Base-by-base conservation (phyloP, 2,329 filamentous ascomycete genomes). In the Lasiodiplodia sp. region DNA sequence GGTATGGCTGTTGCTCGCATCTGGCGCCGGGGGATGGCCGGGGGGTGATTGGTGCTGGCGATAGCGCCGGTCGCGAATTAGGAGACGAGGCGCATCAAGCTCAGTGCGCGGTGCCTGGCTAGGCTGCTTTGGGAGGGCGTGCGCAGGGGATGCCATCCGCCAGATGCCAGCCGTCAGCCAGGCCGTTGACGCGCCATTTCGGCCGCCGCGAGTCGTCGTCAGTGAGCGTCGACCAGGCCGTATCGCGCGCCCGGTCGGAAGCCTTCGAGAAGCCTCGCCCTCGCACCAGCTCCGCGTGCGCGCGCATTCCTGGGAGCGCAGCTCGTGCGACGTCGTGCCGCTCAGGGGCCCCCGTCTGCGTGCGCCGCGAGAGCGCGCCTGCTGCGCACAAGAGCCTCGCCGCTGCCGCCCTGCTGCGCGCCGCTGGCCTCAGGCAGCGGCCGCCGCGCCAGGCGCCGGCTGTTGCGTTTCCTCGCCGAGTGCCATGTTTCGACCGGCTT, bases 241-340 rank as follows among this genome's bases (percentile, higher is more conserved):
- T 37, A 40, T 16, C 57, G 57, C 57, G 57, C 57, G 18, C 56
- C 21, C n/a, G 21, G 21, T 10, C 31, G 25, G 16, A 25, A 23
- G 60, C 60, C 60, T 64, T 64, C 60, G 60, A 64, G 60, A 64
- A 64, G 60, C 60, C 44, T 38, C 53, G 58, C 25, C 58, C 58
- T 62, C 58, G 58, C 38, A 47, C 28, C 23, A 55, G 28, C 28
- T 18, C 23, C 28, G 18, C 53, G 53, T 34, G 53, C 37, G 53
- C 28, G 53, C 31, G 53, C 53, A 14, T 14, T 14, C 12, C 38
- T 14, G 11, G 38, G 14, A 31, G 23, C 25, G 28, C 55, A 14
- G 18, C 55, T 21, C 37, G 56, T 44, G 56, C 56, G 56, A 44
- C 23, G 37, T 25, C 16, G 40, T 40, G 40, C 11, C 31, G 58